Base-by-base conservation (phyloP, 805 yeast genomes). In the Grigorovia transvaalensis region DNA sequence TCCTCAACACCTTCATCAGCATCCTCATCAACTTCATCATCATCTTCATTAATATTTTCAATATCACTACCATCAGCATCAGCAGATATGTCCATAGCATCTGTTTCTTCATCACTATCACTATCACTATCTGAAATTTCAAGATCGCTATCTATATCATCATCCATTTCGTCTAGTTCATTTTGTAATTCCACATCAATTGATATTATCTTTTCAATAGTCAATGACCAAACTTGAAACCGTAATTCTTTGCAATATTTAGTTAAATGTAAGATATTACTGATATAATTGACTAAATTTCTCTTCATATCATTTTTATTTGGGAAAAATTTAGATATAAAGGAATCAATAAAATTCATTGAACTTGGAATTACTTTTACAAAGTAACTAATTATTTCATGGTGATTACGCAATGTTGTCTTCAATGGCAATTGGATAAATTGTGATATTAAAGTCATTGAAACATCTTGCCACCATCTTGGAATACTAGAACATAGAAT, bases 161-260 rank as follows among this genome's bases (percentile, higher is more conserved):
- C 93, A 63, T 86, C 95, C 51, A 84, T 70, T 57, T 87, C 96
- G 59, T 89, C 96, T 53, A 88, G 70, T 59, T 85, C 93, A 62
- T 87, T 88, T 61, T 88, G 96, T 52, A 90, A 73, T 66, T 89
- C 98, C 5, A 90, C 96, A 68, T 91, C 99, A 47, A 93, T 73
- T 57, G 87, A 85, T 53, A 93, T 88, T 51, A 86, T 77, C 55
- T 82, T 79, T 66, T 91, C 96, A 43, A 89, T 72, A 15, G 90
- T 74, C 53, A 87, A 67, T 20, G 85, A 82, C 96, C 97, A 90
- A 7, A 87, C 74, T 47, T 80, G 80, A 56, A 77, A 77, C 58
- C 82, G 81, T 56, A 89, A 70, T 58, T 89, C 96, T 4, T 81
- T 79, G 56, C 93, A 86, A 66, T 91, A 90, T 9, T 74, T 73